Evolutionary conservation across 1,284 basidiomycete species (phyloP), one percentile per base, ranked within the genome.

Genomic region (Rhodotorula sp.): DNA sequence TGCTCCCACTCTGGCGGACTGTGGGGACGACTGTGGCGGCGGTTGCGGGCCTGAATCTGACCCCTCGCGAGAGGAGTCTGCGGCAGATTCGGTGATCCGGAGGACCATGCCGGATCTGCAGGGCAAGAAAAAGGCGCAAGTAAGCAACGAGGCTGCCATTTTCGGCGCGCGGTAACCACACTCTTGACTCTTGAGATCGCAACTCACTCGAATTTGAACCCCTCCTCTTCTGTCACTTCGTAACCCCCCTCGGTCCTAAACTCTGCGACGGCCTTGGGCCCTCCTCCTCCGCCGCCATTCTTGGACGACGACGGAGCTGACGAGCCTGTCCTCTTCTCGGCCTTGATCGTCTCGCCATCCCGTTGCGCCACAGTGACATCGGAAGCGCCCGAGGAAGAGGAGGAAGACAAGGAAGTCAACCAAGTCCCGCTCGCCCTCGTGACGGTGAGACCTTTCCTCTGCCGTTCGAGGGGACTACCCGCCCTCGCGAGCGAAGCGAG

Each of bases 391-490:
- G 2, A 51, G 48, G 4, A 54, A 37, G 62, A 37, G 61, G 37
- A 14, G 14, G 33, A 33, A 33, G 33, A 33, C 33, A 33, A 33
- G 33, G 33, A 33, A 33, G 37, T 65, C 48, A 71, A 44, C 74
- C 74, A 73, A 10, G 44, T n/a, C 14, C 69, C 72, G 24, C 22
- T 14, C 10, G 72, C 72, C 10, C 66, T 55, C 29, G 48, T 49
- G 7, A 75, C 61, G 0, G 71, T 75, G 8, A 57, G 20, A 15
- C 72, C 72, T 24, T 58, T 51, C 7, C 22, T 12, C 53, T 73
- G 69, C n/a, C 74, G 71, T 45, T 73, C 54, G 3, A 14, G 26
- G 7, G 71, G 69, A 1, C 67, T 63, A 6, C 71, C 74, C 22
- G 57, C 42, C 26, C 71, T 57, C 6, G 60, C 56, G 29, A 72